These are phyloP conservation scores for Colletotrichum neosansevieriae DNA, from an alignment of 2,329 filamentous ascomycete genomes.

Conservation along the genomic window DNA sequence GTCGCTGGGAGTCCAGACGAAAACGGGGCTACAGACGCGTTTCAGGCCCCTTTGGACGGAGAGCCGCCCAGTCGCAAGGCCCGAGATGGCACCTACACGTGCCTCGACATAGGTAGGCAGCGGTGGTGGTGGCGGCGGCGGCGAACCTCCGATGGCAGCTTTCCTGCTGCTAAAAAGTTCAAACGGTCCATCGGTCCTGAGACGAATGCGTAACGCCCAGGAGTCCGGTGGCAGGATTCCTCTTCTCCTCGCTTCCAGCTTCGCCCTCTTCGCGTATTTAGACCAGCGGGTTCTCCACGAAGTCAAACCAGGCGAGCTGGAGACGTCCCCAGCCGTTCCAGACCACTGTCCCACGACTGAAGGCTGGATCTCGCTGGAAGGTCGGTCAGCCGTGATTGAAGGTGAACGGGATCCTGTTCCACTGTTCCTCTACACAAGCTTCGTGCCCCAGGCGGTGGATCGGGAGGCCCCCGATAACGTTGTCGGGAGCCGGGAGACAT, in stretches of 20 bases:
- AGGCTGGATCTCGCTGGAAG: background rate
- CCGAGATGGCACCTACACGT: conserved; percentile 1
- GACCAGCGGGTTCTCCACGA: conserved; percentile 12
- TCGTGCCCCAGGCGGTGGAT: background rate
- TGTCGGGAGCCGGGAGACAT: background rate
- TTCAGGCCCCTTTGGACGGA: conserved; percentile 33
- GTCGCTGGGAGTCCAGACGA: conserved; percentile 36
- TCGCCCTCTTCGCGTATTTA: conserved; percentile 17
- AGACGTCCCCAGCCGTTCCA: background rate
- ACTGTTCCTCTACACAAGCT: conserved; percentile 15
- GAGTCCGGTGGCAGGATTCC: conserved; percentile 10
- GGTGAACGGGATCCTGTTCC: background rate
- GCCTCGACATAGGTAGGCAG: background rate
- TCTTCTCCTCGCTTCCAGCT: conserved; percentile 10
- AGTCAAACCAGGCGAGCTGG: background rate
- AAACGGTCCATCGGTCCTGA: conserved; percentile 28
- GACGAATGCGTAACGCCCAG: conserved; percentile 38
- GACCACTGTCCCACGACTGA: background rate
- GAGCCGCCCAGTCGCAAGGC: conserved; percentile 1
- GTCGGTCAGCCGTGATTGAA: background rate
- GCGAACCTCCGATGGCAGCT: conserved; percentile 34
- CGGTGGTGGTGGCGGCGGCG: background rate
- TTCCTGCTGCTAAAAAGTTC: conserved; percentile 4
- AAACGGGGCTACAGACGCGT: conserved; percentile 32
- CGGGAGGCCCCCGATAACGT: background rate